These are phyloP conservation scores for Reutealis trisperma DNA, from an alignment of 345 rosid genomes.

Conservation along the genomic window DNA sequence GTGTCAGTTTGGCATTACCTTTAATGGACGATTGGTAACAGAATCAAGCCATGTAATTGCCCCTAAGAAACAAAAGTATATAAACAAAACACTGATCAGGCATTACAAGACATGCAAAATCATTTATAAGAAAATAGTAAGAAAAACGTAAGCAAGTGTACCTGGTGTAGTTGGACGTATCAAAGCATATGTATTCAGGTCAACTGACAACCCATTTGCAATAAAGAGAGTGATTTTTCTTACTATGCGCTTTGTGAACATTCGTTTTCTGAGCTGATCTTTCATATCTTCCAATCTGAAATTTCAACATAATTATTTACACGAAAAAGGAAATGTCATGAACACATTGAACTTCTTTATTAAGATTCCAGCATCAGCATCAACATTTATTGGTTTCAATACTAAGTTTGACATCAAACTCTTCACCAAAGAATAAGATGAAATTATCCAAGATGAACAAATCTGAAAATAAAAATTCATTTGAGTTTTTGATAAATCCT, in stretches of 20 bases:
- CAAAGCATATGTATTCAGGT: slow-evolving; percentile 79
- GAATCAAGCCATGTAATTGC: slow-evolving; percentile 92
- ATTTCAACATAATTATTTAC: slow-evolving; percentile 21
- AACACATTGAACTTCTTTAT: background rate
- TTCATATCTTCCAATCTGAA: slow-evolving; percentile 87
- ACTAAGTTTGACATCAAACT: background rate
- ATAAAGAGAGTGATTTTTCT: slow-evolving; percentile 60
- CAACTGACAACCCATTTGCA: slow-evolving; percentile 64
- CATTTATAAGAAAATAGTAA: background rate
- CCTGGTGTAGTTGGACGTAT: slow-evolving; percentile 85
- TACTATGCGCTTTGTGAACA: slow-evolving; percentile 77
- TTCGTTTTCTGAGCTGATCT: slow-evolving; percentile 80
- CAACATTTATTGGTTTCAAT: background rate
- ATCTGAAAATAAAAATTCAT: background rate
- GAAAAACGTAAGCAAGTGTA: slow-evolving; percentile 14
- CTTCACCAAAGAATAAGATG: background rate
- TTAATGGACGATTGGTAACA: slow-evolving; percentile 80
- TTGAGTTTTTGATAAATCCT: background rate
- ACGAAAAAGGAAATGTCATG: background rate
- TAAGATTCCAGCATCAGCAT: background rate
- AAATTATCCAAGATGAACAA: background rate
- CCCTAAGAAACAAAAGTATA: slow-evolving; percentile 40
- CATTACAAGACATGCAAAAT: slow-evolving; percentile 11
- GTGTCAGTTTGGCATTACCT: slow-evolving; percentile 45
- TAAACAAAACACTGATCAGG: background rate